Base-by-base conservation (phyloP, 352 stramenopile genomes). In the Phytophthora ramorum region DNA sequence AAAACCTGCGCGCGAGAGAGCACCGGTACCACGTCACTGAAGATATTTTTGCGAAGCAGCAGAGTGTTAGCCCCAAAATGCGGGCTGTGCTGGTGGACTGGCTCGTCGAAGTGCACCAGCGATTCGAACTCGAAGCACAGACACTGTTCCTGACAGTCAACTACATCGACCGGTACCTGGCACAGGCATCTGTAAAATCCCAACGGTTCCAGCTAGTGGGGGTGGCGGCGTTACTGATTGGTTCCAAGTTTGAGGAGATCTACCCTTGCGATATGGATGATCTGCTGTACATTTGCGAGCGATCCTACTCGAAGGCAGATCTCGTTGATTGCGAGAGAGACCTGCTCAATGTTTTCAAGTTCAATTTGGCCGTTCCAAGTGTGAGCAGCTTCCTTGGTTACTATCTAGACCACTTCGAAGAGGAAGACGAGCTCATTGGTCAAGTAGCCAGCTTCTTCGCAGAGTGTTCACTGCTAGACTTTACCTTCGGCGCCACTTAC, bases 231-330 rank as follows among this genome's bases (percentile, higher is more conserved):
- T 90, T 99, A 57, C 85, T 99, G 62, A 76, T 92, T 57, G 97
- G 97, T 13, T 98, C 97, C 22, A 99, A 99, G 85, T 99, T 99
- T 77, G 98, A 99, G 73, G 98, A 99, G 76, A 99, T 99, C 54
- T 99, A 99, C 69, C 96, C 97, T 10, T 97, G 97, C 13, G 96
- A 99, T 73, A 91, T 99, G 50, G 76, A 91, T 16, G 97, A 99
- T 71, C 81, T 99, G 37, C 89, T 99, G 53, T 99, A 98, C 77
- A 99, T 99, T 71, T 99, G 97, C 47, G 97, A 99, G 76, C 79
- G 93, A 30, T 96, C 97, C 6, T 99, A 99, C 81, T 96, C 85
- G 59, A 93, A 66, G 49, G 62, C 78, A 22, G 69, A 92, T 28
- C 76, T 92, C 52, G 65, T 92, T 16, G 67, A 79, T 52, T 93